Base-by-base conservation (phyloP, 352 stramenopile species). In the Phytopythium cucurbitacearum region DNA sequence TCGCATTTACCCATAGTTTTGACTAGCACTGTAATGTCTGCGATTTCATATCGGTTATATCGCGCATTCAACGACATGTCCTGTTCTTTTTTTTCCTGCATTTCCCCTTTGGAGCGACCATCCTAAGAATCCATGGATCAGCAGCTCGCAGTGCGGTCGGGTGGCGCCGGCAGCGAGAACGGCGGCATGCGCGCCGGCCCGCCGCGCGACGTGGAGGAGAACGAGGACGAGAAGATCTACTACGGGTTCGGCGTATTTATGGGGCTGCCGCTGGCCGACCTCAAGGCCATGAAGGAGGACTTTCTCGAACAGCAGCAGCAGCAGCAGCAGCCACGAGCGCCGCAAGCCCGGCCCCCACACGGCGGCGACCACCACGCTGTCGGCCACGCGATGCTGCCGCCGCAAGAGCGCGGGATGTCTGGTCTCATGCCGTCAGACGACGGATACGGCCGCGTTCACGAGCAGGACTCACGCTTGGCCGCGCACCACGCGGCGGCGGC, bases 231-330 rank as follows among this genome's bases (percentile, higher is more conserved):
- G 56, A 90, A 94, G 65, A 70, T 94, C 1, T 94, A 94, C 77
- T 94, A 94, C 67, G 84, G 84, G 49, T 94, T 94, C 43, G 84
- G 84, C 49, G 84, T 94, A 37, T 94, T 94, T 64, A 94, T 94
- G 80, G 84, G 84, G 0, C 70, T 94, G 41, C 76, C 81, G 35
- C 71, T 94, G 46, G 73, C 78, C n/a, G 83, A 91, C 43, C 70
- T 94, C 47, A 91, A 89, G 53, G 78, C 74, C 50, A 90, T 92
- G 75, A 90, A 89, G 66, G 79, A 90, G 38, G 73, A 92, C 48
- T 88, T 81, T 33, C 47, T 89, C 47, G 76, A 83, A 50, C 69
- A 87, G 46, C 77, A 94, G 62, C 70, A 57, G 56, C 54, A 59
- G 15, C 67, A n/a, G 53, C 37, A 57, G 53, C 50, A 46, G 36